Conservation (phyloP, 2,329 filamentous ascomycete species). For the Arthrobotrys iridis region DNA sequence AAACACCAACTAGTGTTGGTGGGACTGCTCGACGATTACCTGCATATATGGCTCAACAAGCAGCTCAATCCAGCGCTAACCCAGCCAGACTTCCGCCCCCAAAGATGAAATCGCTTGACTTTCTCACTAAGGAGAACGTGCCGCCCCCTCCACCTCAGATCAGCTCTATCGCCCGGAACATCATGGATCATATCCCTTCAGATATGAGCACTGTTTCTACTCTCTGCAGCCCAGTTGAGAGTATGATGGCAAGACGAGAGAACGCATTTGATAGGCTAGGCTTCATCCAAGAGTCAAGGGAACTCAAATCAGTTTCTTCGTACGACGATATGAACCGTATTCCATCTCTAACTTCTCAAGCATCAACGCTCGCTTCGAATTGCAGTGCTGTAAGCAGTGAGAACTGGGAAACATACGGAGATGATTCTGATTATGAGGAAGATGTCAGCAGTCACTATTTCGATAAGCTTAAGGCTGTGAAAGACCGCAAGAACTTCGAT, state of each 20-base stretch:
- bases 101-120: constrained; percentile 46
- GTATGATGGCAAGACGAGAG: constrained; percentile 31
- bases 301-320: constrained; percentile 9
- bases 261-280: constrained; percentile 20
- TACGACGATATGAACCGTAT: constrained; percentile 48
- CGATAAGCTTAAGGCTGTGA: constrained; percentile 46
- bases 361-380: constrained; percentile 50
- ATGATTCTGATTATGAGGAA: constrained; percentile 55
- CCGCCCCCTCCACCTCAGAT: constrained; percentile 23
- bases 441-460: constrained; percentile 50
- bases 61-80: constrained; percentile 17
- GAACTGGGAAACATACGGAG: constrained; percentile 59
- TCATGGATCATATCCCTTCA: constrained; percentile 41
- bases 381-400: constrained; percentile 56
- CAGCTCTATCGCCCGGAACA: constrained; percentile 34
- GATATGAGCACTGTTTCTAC: constrained; percentile 20
- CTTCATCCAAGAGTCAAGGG: constrained; percentile 11
- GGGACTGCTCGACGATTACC: constrained; percentile 46
- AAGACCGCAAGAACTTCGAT: constrained; percentile 45
- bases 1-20: constrained; percentile 48
- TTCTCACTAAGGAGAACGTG: constrained; percentile 34
- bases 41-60: constrained; percentile 53
- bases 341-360: constrained; percentile 51
- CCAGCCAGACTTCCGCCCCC: constrained; percentile 31
- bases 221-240: constrained; percentile 36